Evolutionary conservation across 1,284 basidiomycete species (phyloP), one percentile per base, ranked within the genome.

Genomic region (Malassezia yamatoensis): DNA sequence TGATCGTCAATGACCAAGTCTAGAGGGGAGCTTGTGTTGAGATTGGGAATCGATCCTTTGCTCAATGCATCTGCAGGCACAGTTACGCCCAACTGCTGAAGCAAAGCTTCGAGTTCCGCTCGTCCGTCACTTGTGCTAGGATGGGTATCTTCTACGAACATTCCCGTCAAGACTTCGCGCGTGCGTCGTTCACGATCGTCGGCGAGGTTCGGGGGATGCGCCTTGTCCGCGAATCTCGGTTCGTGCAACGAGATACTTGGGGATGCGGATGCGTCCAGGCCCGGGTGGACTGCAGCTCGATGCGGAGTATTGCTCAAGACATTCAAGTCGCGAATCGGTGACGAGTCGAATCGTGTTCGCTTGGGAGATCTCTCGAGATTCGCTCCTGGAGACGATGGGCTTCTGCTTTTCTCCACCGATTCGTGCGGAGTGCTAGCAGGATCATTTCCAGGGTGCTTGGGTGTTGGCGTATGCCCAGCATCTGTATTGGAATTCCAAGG

Each of bases 1-100:
- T 91, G 86, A 62, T 96, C 89, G 69, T 99, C 94, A 37, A 70
- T 70, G 45, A 74, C 63, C 21, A 84, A 76, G 53, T 85, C 81
- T 20, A 54, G 16, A 33, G 39, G 46, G 32, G 50, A 44, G 12
- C 24, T 33, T 18, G 12, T n/a, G 2, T n/a, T n/a, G 24, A 4
- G 3, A 29, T 29, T 29, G 7, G 24, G 7, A 29, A 29, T 29
- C 3, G 24, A 29, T 29, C 24, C 24, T 29, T 29, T 29, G 24
- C 24, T 29, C 7, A 7, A 29, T 29, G 7, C 24, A 29, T 29
- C 41, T 20, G 18, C 7, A 16, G 39, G 11, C 38, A 45, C 24
- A 18, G 44, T 32, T 21, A 21, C n/a, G 41, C 18, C 86, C 77
- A 47, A 86, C 78, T 12, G 82, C 81, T 15, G 80, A 76, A 35